Base-by-base conservation (phyloP, 257 asterid species). In the Henckelia pumila region DNA sequence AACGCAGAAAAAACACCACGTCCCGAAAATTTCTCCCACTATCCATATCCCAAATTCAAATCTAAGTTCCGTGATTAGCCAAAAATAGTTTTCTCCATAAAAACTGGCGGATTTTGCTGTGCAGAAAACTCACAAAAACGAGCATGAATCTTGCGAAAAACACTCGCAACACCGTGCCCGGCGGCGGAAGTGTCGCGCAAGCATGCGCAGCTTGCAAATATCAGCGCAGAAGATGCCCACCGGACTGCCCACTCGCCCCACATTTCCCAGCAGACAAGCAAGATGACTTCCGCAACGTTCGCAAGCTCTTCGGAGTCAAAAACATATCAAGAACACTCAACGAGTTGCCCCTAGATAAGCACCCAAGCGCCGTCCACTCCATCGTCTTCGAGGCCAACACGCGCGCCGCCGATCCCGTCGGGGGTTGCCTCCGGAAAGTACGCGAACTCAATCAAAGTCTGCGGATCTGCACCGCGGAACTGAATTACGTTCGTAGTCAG, bases 191-290 rank as follows among this genome's bases (percentile, higher is more conserved):
- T 23, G 19, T 17, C 0, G 5, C 71, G 6, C 68, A 65, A 25
- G 85, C 94, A 0, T 83, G 93, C 70, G 88, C 93, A 2, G 88
- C 81, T 14, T 84, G 93, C 82, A 84, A 80, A 62, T 73, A 80
- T 65, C 88, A 75, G 25, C 82, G 95, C 1, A 64, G 84, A 19
- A 77, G 60, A 64, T 84, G 89, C 20, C 19, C 61, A 3, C 66
- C 78, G 5, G 70, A 13, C 69, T 67, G 79, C 63, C 16, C 20
- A 0, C 44, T 84, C 35, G 81, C 86, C 6, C 80, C 82, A 5
- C 83, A 83, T 63, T 87, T 87, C 32, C 86, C 89, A 1, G 82
- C 83, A 0, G 61, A 79, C 11, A 66, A 66, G 19, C 76, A 17
- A 6, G 33, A 52, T 3, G 81, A 81, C 0, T 86, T 83, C 50